Evolutionary conservation across 2,329 filamentous ascomycete genomes (phyloP), one percentile per base, ranked within the genome.

Genomic region (Tothia fuscella): DNA sequence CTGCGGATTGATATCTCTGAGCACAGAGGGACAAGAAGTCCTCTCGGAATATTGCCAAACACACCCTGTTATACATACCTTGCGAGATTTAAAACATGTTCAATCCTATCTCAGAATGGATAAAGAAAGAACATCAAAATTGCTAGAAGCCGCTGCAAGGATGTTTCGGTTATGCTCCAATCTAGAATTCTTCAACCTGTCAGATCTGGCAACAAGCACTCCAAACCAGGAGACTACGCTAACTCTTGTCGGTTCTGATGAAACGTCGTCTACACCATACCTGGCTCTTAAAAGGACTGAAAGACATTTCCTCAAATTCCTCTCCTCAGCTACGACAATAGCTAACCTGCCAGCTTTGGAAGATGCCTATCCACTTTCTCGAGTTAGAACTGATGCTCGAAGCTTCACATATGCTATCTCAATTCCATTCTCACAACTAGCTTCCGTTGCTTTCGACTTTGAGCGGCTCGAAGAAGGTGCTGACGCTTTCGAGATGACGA

Each of bases 161-260:
- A 70, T 81, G 13, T 76, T 82, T 49, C 68, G 78, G 37, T 68
- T 67, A 2, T 83, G 78, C 53, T 79, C 78, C 9, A 86, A 83
- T 49, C 72, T 81, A 47, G 82, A 87, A 53, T 88, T 85, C 56
- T 85, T 78, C 63, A 86, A 86, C 50, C 64, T 82, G 13, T 78
- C 78, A 2, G 80, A 84, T 52, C 64, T 52, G 22, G 43, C 42
- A 49, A 38, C 50, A 55, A 34, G 50, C 53, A n/a, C 29, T 12
- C 12, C 26, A 17, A 28, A 40, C 16, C 26, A 10, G 45, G n/a
- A n/a, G n/a, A n/a, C n/a, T n/a, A n/a, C n/a, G n/a, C n/a, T n/a
- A n/a, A n/a, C n/a, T n/a, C n/a, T n/a, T n/a, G n/a, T 40, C 13
- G 49, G 53, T 49, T 20, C 53, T 21, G 41, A 57, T 33, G 40